These are phyloP conservation scores for Penicillium waksmanii DNA, from an alignment of 495 filamentous ascomycete species.

Conservation along the genomic window DNA sequence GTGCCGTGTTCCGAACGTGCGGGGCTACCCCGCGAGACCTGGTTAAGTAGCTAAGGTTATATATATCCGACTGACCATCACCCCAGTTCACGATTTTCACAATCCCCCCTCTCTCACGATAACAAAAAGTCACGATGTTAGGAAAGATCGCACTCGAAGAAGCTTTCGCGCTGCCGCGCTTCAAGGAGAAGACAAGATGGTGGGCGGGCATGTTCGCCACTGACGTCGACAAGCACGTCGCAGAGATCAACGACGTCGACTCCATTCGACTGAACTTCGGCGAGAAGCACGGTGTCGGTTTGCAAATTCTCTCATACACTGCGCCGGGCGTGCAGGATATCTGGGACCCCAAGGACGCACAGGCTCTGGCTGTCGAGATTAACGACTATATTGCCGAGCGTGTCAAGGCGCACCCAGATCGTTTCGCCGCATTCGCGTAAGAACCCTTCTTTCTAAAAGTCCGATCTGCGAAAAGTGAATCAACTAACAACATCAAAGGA, in stretches of 20 bases:
- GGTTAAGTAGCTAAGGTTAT: too few relatives aligned
- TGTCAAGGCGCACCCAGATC: constrained; percentile 52
- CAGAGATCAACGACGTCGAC: constrained; percentile 55
- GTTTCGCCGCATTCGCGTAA: constrained; percentile 61
- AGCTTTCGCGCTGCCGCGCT: constrained; percentile 53
- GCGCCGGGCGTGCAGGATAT: constrained; percentile 64
- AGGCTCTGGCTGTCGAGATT: constrained; percentile 49
- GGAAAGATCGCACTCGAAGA: constrained; percentile 58
- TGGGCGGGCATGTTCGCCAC: constrained; percentile 51
- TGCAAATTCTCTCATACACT: constrained; percentile 60
- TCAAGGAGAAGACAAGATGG: constrained; percentile 51
- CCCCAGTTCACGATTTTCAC: neutral
- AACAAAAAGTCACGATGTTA: constrained; percentile 30
- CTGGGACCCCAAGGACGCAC: constrained; percentile 48
- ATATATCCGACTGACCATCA: neutral
- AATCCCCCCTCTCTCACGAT: neutral
- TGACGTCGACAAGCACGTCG: constrained; percentile 44
- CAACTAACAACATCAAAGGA: constrained; percentile 22
- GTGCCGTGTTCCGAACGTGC: constrained; percentile 1
- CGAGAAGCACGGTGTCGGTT: constrained; percentile 62
- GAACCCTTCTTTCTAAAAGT: neutral
- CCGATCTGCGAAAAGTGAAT: too few relatives aligned
- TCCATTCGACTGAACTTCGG: constrained; percentile 53
- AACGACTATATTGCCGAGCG: constrained; percentile 62
- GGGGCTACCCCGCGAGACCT: neutral